Evolutionary conservation across 75 land plant species (phyloP).

Genomic region (Pinus taeda): DNA sequence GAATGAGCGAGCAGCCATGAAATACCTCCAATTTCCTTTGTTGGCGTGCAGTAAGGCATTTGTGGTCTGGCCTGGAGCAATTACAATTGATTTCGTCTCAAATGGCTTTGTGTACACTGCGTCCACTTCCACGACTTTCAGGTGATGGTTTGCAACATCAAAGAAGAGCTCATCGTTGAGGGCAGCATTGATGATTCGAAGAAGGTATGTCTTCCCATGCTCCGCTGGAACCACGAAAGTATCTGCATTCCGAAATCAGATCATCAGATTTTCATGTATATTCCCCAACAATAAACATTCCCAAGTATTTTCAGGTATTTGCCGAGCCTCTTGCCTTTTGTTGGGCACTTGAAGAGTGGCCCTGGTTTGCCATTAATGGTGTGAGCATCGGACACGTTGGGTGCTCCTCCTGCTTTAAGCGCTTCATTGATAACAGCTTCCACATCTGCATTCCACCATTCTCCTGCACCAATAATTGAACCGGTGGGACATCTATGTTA

Average conservation of each 20-base stretch:
- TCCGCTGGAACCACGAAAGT: conserved; percentile 36
- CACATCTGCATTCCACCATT: conserved; percentile 87
- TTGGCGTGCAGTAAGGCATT: conserved; percentile 12
- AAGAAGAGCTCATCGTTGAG: conserved; percentile 28
- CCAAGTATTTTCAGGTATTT: too few relatives aligned
- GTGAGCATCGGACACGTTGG: conserved; percentile 71
- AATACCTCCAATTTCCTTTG: conserved; percentile 15
- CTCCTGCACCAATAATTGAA: conserved; percentile 40
- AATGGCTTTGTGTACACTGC: neutral
- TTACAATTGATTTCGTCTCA: neutral
- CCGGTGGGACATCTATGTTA: too few relatives aligned
- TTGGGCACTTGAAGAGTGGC: conserved; percentile 76
- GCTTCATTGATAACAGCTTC: conserved; percentile 48
- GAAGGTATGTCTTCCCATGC: conserved; percentile 39
- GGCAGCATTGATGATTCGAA: conserved; percentile 44
- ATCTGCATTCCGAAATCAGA: conserved; percentile 21
- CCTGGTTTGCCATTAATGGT: conserved; percentile 91
- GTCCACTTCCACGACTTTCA: conserved; percentile 17
- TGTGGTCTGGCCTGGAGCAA: conserved; percentile 14
- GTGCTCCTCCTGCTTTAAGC: conserved; percentile 52
- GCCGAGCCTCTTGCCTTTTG: conserved; percentile 28
- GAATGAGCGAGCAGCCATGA: conserved; percentile 23
- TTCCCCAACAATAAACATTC: too few relatives aligned
- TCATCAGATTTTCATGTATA: too few relatives aligned
- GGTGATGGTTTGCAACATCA: conserved; percentile 14